phyloP scores from a whole-genome alignment of 73 alveolate genomes.

The Tetrahymena thermophila region DNA sequence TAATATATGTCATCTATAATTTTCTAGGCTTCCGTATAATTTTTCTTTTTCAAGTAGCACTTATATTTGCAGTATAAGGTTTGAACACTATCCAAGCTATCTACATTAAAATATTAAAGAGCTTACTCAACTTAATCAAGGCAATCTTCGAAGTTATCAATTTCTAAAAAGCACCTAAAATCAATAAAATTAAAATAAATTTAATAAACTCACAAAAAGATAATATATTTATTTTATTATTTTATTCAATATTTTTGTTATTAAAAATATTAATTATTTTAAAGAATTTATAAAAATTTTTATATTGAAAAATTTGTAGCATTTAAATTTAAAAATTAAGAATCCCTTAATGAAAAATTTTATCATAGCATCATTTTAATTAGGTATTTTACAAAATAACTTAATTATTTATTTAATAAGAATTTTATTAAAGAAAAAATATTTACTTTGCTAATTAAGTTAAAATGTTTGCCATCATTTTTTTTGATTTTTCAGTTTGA shows the following conservation, averaged over 20 bases:
- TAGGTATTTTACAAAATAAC: no score
- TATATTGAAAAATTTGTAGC: no score
- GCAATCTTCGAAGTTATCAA: neutral
- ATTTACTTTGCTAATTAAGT: neutral
- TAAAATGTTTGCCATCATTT: neutral
- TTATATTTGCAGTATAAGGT: neutral
- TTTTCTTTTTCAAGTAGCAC: neutral
- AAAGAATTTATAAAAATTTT: no score
- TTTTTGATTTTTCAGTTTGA: neutral
- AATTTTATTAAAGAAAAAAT: no score
- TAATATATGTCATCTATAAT: neutral
- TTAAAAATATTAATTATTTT: no score
- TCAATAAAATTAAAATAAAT: neutral
- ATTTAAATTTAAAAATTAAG: no score
- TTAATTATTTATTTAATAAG: no score
- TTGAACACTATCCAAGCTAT: neutral
- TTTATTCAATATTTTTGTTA: no score
- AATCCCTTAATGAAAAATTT: no score
- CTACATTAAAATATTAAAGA: neutral
- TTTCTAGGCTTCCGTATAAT: neutral
- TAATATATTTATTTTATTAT: no score
- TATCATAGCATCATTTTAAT: no score
- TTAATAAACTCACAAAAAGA: no score
- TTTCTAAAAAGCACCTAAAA: neutral
- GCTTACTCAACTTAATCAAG: neutral